Conservation (phyloP, 768 basidiomycete genomes). For the Chalciporus chontae region DNA sequence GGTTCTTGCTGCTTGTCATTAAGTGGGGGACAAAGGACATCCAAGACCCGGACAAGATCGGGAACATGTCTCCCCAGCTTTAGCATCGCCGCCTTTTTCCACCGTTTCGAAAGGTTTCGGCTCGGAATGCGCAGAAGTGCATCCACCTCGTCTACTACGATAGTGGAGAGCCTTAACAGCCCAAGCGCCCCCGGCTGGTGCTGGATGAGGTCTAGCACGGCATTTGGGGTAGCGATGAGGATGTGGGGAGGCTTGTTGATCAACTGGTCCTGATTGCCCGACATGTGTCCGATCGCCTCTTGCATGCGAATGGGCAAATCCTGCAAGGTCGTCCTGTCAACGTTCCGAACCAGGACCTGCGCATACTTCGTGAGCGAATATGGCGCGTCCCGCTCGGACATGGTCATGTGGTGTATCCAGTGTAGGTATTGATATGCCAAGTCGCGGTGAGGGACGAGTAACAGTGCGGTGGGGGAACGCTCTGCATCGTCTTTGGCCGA, state of each 20-base stretch:
- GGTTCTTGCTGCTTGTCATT: conserved; percentile 7
- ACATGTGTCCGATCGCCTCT: conserved; percentile 24
- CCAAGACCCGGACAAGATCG: conserved; percentile 55
- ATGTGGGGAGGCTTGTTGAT: conserved; percentile 54
- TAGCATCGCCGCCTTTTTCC: conserved; percentile 34
- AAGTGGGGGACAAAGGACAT: conserved; percentile 47
- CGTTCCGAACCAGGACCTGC: conserved; percentile 59
- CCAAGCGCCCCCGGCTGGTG: conserved; percentile 42
- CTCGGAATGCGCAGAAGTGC: conserved; percentile 56
- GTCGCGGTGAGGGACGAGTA: conserved; percentile 73
- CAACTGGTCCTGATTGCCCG: conserved; percentile 35
- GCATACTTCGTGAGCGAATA: conserved; percentile 42
- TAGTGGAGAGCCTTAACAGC: conserved; percentile 45
- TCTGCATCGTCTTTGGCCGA: conserved; percentile 18
- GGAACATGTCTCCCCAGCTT: conserved; percentile 54
- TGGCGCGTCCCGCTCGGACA: conserved; percentile 27
- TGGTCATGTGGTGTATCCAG: conserved; percentile 58
- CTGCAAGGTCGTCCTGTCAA: conserved; percentile 24
- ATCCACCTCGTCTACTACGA: conserved; percentile 77
- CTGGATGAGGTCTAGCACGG: conserved; percentile 53
- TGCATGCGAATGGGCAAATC: conserved; percentile 25
- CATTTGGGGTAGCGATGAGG: conserved; percentile 70
- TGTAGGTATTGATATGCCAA: conserved; percentile 62
- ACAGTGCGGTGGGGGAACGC: conserved; percentile 46
- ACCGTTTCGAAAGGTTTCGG: conserved; percentile 36